Evolutionary conservation across 805 yeast genomes (phyloP).

Genomic region (Komagataella pastoris): DNA sequence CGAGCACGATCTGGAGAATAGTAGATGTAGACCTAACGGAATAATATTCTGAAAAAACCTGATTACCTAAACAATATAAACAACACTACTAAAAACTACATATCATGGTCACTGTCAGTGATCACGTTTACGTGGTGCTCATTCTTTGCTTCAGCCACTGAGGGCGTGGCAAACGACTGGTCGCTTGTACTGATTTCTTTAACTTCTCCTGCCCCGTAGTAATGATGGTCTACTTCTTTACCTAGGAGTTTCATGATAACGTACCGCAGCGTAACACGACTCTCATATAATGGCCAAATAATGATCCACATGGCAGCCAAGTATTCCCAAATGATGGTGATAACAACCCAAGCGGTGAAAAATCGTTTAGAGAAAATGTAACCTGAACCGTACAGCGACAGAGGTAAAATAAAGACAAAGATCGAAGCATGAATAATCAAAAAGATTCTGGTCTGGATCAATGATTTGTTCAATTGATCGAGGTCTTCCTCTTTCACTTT

Average conservation of each 20-base stretch:
- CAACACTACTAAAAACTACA: background rate
- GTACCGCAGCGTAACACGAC: constrained; percentile 11
- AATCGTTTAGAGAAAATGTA: constrained; percentile 18
- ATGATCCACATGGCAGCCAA: constrained; percentile 17
- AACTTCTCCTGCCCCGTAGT: background rate
- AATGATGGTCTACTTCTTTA: constrained; percentile 2
- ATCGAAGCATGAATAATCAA: constrained; percentile 11
- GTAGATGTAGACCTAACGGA: background rate
- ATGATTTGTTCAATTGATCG: constrained; percentile 12
- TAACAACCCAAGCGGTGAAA: constrained; percentile 20
- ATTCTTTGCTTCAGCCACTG: background rate
- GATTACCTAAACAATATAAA: background rate
- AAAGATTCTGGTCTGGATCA: constrained; percentile 11
- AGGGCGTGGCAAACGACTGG: background rate
- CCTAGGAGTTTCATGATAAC: constrained; percentile 8
- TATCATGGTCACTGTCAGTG: background rate
- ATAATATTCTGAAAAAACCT: background rate
- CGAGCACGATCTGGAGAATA: background rate
- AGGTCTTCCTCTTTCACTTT: constrained; percentile 7
- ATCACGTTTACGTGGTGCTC: background rate
- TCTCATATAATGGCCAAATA: constrained; percentile 20
- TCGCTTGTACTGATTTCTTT: background rate
- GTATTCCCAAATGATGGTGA: constrained; percentile 21
- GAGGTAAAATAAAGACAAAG: constrained; percentile 15
- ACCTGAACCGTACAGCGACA: constrained; percentile 18